Conservation (phyloP, 208 protist species). For the Vickermania ingenoplastis region DNA sequence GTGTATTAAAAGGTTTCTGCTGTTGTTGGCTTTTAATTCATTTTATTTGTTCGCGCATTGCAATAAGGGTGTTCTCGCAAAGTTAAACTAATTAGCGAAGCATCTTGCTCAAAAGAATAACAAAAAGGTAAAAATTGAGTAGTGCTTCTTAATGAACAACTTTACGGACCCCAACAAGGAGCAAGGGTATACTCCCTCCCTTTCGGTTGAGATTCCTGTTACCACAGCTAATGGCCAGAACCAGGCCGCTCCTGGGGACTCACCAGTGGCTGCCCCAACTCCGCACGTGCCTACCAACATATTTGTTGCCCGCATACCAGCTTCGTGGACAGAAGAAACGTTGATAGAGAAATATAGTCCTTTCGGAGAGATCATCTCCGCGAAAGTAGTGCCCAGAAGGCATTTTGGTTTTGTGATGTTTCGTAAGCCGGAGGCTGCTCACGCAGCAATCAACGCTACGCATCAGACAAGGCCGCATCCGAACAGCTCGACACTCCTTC, state of each 20-base stretch:
- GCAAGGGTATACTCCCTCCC: constrained; percentile 54
- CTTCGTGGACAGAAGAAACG: constrained; percentile 64
- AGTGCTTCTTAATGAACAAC: constrained; percentile 1
- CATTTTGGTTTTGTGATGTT: constrained; percentile 91
- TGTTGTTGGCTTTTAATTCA: no score
- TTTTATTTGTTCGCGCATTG: no score
- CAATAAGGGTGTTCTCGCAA: no score
- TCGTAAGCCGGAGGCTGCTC: constrained; percentile 59
- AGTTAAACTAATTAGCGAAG: no score
- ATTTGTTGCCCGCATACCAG: constrained; percentile 77
- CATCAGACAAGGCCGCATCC: constrained; percentile 59
- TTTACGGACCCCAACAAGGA: background rate
- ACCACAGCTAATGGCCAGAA: constrained; percentile 6
- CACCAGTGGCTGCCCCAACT: constrained; percentile 33
- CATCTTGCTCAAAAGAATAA: no score
- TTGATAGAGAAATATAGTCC: constrained; percentile 55
- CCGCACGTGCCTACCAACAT: constrained; percentile 86
- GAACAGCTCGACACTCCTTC: constrained; percentile 43
- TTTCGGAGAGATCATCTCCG: constrained; percentile 81
- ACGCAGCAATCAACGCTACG: constrained; percentile 76
- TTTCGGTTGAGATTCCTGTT: constrained; percentile 54
- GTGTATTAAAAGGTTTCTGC: no score
- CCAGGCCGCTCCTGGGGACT: constrained; percentile 9
- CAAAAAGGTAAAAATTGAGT: no score
- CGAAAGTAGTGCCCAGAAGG: constrained; percentile 62